phyloP scores from a whole-genome alignment of 73 alveolate genomes.

The Uronychia binucleata region DNA sequence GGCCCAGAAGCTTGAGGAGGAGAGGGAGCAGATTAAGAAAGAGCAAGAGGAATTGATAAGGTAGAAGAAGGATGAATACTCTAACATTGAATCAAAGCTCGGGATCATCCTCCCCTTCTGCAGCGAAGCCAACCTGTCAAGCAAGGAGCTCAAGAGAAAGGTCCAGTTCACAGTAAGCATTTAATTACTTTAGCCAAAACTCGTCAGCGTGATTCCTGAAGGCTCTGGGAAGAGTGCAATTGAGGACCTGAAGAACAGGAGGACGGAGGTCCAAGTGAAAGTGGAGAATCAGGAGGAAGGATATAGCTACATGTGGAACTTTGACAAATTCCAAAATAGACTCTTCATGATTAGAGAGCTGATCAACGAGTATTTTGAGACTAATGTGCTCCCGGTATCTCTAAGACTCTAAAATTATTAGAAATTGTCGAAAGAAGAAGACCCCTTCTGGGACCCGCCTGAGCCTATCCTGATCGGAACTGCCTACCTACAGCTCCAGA shows the following conservation, averaged over 20 bases:
- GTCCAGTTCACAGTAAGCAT: constrained; percentile 49
- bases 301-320: constrained; percentile 82
- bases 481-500: constrained; percentile 59
- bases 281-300: constrained; percentile 92
- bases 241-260: constrained; percentile 53
- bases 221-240: constrained; percentile 42
- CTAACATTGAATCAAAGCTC: constrained; percentile 31
- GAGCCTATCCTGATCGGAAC: constrained; percentile 79
- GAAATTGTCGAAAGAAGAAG: constrained; percentile 56
- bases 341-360: constrained; percentile 87
- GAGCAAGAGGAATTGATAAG: constrained; percentile 19
- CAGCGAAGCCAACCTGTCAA: constrained; percentile 70
- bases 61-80: constrained; percentile 23
- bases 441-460: constrained; percentile 90
- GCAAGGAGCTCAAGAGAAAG: constrained; percentile 73
- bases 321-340: constrained; percentile 87
- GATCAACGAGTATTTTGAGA: constrained; percentile 82
- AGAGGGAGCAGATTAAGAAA: constrained; percentile 5
- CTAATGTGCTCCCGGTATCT: constrained; percentile 43
- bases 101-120: constrained; percentile 58
- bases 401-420: too few species aligned
- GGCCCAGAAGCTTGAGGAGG: constrained; percentile 10
- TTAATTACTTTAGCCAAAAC: constrained; percentile 47
- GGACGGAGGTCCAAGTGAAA: constrained; percentile 59
- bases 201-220: constrained; percentile 15